Conservation (phyloP, 2,329 filamentous ascomycete species). For the Clonostachys rosea region DNA sequence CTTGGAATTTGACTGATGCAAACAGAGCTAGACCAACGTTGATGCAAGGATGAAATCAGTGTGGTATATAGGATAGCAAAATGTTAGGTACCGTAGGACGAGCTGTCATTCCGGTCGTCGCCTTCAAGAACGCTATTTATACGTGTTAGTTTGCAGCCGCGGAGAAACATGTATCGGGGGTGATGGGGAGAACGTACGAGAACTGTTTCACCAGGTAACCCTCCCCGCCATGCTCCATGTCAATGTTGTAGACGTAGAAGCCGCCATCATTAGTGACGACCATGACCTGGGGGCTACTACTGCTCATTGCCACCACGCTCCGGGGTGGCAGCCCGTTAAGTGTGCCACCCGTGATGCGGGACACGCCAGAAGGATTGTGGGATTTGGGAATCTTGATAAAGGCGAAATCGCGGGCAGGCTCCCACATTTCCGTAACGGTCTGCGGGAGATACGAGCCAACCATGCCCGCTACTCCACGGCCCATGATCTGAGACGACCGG, state of each 20-base stretch:
- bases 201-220: conserved; percentile 88
- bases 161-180: not conserved
- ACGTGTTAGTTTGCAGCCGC: not conserved
- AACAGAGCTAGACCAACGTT: too few species aligned
- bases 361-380: conserved; percentile 6
- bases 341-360: not conserved
- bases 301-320: conserved; percentile 97
- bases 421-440: conserved; percentile 97
- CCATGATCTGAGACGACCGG: conserved; percentile 92
- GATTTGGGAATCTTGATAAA: conserved; percentile 87
- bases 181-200: conserved; percentile 58
- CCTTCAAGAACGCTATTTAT: conserved; percentile 43
- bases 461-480: conserved; percentile 80
- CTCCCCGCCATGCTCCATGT: conserved; percentile 91
- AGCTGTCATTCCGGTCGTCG: conserved; percentile 47
- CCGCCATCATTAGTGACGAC: conserved; percentile 93
- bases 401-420: conserved; percentile 89
- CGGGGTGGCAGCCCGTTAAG: conserved; percentile 48
- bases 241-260: conserved; percentile 93
- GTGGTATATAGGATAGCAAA: too few species aligned
- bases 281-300: conserved; percentile 93
- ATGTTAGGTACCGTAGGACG: not conserved
- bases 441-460: conserved; percentile 89
- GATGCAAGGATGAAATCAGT: too few species aligned
- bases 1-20: too few species aligned